Conservation (phyloP, 2,329 filamentous ascomycete genomes). For the Coniochaeta sp. region DNA sequence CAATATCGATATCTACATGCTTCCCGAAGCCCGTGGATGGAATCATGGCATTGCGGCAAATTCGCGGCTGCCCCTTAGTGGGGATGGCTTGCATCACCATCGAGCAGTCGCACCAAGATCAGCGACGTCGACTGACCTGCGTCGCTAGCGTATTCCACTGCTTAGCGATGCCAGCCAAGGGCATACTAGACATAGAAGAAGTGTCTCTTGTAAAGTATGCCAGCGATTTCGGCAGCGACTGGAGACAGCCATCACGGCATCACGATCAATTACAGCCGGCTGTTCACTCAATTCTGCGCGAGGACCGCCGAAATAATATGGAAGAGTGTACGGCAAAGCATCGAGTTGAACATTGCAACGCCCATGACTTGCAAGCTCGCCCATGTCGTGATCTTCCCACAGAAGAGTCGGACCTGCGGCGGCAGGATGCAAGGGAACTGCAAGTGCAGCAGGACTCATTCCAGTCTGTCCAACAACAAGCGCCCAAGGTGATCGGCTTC, state of each 20-base stretch:
- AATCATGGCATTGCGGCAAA: neutral
- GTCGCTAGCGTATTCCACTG: neutral
- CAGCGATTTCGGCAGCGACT: neutral
- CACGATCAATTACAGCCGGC: neutral
- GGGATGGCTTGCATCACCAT: neutral
- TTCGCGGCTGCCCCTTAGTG: neutral
- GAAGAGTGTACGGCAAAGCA: neutral
- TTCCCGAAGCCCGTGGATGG: too few relatives aligned
- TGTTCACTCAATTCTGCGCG: neutral
- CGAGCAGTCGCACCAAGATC: neutral
- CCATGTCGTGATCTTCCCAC: neutral
- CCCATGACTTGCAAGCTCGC: neutral
- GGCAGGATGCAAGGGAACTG: slow-evolving; percentile 1
- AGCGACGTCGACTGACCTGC: neutral
- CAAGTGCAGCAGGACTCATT: neutral
- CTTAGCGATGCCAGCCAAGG: too few relatives aligned
- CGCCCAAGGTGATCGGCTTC: slow-evolving; percentile 11
- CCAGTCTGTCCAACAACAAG: neutral
- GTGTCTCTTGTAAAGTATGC: neutral
- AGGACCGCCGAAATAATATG: neutral
- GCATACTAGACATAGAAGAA: neutral
- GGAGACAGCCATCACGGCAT: neutral
- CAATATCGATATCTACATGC: too few relatives aligned
- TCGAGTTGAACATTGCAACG: neutral
- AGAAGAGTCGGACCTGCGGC: neutral